These are phyloP conservation scores for Saururus chinensis DNA, from an alignment of 164 flowering plant species.

Conservation along the genomic window DNA sequence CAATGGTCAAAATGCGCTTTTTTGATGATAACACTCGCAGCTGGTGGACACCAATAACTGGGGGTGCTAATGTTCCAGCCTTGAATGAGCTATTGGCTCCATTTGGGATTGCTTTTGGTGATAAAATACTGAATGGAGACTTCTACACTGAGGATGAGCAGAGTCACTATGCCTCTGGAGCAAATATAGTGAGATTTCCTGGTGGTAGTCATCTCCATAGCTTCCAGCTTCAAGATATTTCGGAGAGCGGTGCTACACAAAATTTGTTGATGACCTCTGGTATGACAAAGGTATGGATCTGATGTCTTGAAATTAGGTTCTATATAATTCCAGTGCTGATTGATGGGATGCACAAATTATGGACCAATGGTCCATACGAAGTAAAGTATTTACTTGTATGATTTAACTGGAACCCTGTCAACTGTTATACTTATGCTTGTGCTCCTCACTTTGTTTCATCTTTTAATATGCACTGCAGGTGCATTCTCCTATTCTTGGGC, in stretches of 20 bases:
- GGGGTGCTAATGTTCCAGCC: constrained; percentile 97
- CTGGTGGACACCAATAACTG: constrained; percentile 99
- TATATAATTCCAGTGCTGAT: neutral
- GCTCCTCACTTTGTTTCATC: neutral
- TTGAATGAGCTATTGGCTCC: constrained; percentile 90
- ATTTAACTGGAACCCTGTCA: neutral
- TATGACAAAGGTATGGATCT: constrained; percentile 47
- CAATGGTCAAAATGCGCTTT: constrained; percentile 98
- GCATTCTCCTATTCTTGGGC: constrained; percentile 81
- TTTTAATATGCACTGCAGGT: constrained; percentile 36
- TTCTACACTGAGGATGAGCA: constrained; percentile 81
- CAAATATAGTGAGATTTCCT: constrained; percentile 85
- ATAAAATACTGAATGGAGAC: constrained; percentile 91
- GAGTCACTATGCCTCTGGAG: constrained; percentile 95
- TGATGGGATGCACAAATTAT: too few species aligned
- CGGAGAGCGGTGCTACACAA: constrained; percentile 88
- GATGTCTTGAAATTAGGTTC: neutral
- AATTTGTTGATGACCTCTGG: constrained; percentile 53
- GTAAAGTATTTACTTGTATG: neutral
- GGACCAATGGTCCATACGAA: too few species aligned
- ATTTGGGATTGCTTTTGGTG: constrained; percentile 97
- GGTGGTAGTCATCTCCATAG: constrained; percentile 77
- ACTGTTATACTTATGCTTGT: neutral
- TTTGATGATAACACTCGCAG: constrained; percentile 97
- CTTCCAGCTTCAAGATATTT: constrained; percentile 76